phyloP scores from a whole-genome alignment of 2,329 filamentous ascomycete species.

The Trichoderma sp. region DNA sequence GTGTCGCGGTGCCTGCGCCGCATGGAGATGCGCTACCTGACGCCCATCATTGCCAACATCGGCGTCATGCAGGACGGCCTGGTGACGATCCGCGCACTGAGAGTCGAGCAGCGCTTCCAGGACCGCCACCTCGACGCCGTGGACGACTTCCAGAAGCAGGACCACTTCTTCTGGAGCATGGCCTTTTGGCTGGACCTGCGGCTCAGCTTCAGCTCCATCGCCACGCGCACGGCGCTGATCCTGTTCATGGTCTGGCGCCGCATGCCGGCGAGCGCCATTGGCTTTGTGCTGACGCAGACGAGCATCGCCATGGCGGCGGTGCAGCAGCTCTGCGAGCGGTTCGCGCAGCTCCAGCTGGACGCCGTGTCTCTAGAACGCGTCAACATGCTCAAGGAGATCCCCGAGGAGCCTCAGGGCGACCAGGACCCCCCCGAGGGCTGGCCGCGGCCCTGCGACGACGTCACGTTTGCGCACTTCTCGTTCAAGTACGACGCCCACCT shows the following conservation, averaged over 20 bases:
- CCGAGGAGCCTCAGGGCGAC: constrained; percentile 70
- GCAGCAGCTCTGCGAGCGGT: constrained; percentile 69
- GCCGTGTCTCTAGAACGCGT: constrained; percentile 89
- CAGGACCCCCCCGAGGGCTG: constrained; percentile 72
- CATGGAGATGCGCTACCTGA: constrained; percentile 86
- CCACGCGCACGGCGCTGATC: constrained; percentile 73
- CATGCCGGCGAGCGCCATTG: constrained; percentile 76
- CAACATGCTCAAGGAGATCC: constrained; percentile 76
- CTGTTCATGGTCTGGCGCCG: constrained; percentile 72
- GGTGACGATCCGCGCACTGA: constrained; percentile 83
- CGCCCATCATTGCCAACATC: constrained; percentile 89
- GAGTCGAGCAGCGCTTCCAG: constrained; percentile 77
- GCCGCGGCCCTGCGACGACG: constrained; percentile 71
- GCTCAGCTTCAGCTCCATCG: constrained; percentile 62
- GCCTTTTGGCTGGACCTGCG: constrained; percentile 84
- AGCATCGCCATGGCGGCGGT: constrained; percentile 41
- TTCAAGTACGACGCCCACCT: constrained; percentile 78
- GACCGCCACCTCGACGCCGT: constrained; percentile 76
- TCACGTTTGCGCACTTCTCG: constrained; percentile 75
- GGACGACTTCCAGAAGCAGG: constrained; percentile 89
- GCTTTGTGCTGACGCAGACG: constrained; percentile 71
- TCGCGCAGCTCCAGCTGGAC: constrained; percentile 86
- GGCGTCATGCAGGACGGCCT: constrained; percentile 83
- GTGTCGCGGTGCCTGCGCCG: constrained; percentile 80
- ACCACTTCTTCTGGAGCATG: constrained; percentile 92